These are phyloP conservation scores for Phoma sp. DNA, from an alignment of 2,329 filamentous ascomycete species.

Conservation along the genomic window DNA sequence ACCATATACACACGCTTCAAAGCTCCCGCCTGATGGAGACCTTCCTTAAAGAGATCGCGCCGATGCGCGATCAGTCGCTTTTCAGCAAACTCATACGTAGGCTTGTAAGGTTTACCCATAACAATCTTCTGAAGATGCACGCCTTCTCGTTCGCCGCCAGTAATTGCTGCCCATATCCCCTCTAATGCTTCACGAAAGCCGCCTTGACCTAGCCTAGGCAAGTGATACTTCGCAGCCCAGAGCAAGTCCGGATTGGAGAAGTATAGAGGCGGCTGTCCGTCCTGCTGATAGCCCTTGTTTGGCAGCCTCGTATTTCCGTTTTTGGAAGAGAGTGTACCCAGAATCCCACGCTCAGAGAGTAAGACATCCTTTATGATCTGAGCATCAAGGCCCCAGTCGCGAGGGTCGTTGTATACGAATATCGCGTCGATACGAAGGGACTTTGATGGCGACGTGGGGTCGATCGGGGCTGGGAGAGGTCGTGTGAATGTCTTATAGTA, in stretches of 20 bases:
- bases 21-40: constrained; percentile 44
- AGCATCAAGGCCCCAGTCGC: constrained; percentile 92
- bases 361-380: constrained; percentile 85
- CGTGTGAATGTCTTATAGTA: constrained; percentile 66
- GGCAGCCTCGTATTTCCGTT: constrained; percentile 71
- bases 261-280: constrained; percentile 79
- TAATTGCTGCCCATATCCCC: constrained; percentile 78
- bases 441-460: constrained; percentile 53
- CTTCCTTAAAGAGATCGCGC: constrained; percentile 52
- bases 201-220: constrained; percentile 88
- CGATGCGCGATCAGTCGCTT: constrained; percentile 69
- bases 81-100: constrained; percentile 86
- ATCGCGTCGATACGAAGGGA: constrained; percentile 84
- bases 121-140: constrained; percentile 66
- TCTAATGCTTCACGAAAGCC: constrained; percentile 83
- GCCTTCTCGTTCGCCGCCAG: constrained; percentile 61
- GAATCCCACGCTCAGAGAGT: constrained; percentile 75
- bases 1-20: constrained; percentile 89
- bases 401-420: constrained; percentile 92
- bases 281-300: constrained; percentile 80
- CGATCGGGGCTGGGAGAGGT: constrained; percentile 61
- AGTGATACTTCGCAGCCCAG: constrained; percentile 85
- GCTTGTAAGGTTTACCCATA: constrained; percentile 81
- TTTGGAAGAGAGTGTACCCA: constrained; percentile 77
- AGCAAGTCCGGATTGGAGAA: constrained; percentile 90